Percentiles rank a stretch among this genome's conserved stretches.
phyloP scores from a whole-genome alignment of 2,329 filamentous ascomycete genomes.

The Allantophomopsis cytisporea region DNA sequence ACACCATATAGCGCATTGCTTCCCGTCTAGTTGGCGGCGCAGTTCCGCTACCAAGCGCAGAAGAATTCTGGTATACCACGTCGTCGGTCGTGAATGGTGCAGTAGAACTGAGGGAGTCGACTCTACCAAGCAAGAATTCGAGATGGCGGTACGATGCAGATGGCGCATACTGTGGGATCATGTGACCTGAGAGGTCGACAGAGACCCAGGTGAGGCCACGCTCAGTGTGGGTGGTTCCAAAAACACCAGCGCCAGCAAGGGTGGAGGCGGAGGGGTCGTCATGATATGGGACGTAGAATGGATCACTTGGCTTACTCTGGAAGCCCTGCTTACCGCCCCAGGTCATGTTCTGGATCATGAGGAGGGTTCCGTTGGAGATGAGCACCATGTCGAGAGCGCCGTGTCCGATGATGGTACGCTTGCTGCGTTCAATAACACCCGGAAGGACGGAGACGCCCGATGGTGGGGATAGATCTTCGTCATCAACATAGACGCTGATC shows the following conservation, averaged over 20 bases:
- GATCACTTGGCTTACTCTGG: conserved; percentile 22
- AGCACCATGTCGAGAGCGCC: conserved; percentile 44
- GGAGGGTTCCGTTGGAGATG: conserved; percentile 43
- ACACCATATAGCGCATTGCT: neutral
- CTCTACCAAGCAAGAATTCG: conserved; percentile 62
- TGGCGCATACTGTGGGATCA: conserved; percentile 50
- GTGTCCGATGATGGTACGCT: conserved; percentile 62
- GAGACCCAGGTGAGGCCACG: conserved; percentile 60
- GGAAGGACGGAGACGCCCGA: conserved; percentile 47
- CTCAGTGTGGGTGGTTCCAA: conserved; percentile 61
- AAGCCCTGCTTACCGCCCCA: conserved; percentile 51
- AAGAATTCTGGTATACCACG: conserved; percentile 5
- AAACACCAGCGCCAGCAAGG: conserved; percentile 50
- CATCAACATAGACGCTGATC: conserved; percentile 28
- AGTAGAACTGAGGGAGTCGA: conserved; percentile 36
- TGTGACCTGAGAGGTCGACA: conserved; percentile 53
- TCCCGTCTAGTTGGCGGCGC: conserved; percentile 4
- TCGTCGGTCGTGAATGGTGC: conserved; percentile 21
- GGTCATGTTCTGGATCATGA: conserved; percentile 57
- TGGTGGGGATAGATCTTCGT: conserved; percentile 36
- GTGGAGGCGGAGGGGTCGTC: conserved; percentile 54
- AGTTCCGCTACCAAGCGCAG: conserved; percentile 6
- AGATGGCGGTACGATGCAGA: conserved; percentile 56
- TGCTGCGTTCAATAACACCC: conserved; percentile 57
- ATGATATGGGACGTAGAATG: conserved; percentile 34